These are phyloP conservation scores for Saccharum officinarum DNA, from an alignment of 176 grass and related monocot genomes.

Conservation along the genomic window DNA sequence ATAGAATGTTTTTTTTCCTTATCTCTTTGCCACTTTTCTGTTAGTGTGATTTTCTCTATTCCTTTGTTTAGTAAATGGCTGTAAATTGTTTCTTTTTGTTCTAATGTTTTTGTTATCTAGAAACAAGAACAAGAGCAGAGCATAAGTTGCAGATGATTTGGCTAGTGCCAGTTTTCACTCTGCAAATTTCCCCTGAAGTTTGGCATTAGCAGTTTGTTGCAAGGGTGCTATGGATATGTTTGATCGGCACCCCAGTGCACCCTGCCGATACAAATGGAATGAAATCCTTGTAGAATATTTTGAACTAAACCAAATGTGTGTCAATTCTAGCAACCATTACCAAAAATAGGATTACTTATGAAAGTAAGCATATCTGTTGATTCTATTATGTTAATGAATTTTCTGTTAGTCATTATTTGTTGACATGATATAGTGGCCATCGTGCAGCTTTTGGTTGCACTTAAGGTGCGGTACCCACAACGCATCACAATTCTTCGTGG, in stretches of 20 bases:
- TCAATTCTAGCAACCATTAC: neutral
- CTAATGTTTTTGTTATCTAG: neutral
- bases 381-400: slow-evolving; percentile 14
- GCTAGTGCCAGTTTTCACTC: neutral
- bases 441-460: slow-evolving; percentile 79
- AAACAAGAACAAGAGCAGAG: slow-evolving; percentile 16
- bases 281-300: neutral
- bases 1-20: neutral
- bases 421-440: slow-evolving; percentile 12
- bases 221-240: neutral
- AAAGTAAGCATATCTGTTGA: neutral
- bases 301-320: neutral
- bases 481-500: slow-evolving; percentile 89
- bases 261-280: neutral
- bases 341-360: neutral
- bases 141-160: neutral
- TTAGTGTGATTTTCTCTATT: neutral
- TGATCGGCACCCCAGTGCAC: neutral
- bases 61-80: neutral
- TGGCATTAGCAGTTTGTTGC: neutral
- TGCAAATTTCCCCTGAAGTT: neutral
- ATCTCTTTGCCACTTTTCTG: neutral
- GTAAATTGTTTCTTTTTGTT: neutral
- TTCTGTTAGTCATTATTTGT: neutral
- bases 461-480: slow-evolving; percentile 84